Evolutionary conservation across 2,329 filamentous ascomycete species (phyloP), one percentile per base, ranked within the genome.

Genomic region (Aspergillus tanneri): DNA sequence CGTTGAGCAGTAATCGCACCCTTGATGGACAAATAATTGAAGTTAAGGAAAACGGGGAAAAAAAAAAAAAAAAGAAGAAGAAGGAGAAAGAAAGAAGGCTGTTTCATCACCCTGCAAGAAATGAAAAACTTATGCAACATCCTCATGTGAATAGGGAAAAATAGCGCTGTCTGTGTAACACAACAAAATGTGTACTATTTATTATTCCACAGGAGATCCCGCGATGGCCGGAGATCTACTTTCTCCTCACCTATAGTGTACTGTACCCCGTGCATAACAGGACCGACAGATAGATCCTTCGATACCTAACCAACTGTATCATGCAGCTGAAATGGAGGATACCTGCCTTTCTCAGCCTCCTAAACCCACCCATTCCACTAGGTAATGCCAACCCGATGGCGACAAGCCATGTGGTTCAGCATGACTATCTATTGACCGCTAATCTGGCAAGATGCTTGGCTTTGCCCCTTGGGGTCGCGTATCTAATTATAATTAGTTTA

Each of bases 391-490:
- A n/a, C n/a, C n/a, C 28, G 16, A 32, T 12, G 28, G 2, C 28
- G 16, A 32, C n/a, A 34, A 32, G 37, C 43, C 46, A 53, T 53
- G 50, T 46, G 43, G 46, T 25, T 45, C 28, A 10, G 16, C 42
- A 45, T 35, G 42, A 28, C 36, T 42, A 46, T 47, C 36, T 42
- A 46, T 47, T 47, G 50, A 50, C 50, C 36, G 43, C 46, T 37
- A 36, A 36, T 25, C 21, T 28, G 23, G 27, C 11, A 28, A 18
- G 30, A 32, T 42, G 49, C 49, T 48, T 52, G 42, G 45, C 44
- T 45, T 37, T 12, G 19, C 6, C 22, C 21, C 27, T 6, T 38
- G 19, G 9, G 16, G 24, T 44, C 23, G 27, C n/a, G n/a, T n/a
- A n/a, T n/a, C n/a, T n/a, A n/a, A n/a, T n/a, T n/a, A n/a, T n/a